Evolutionary conservation across 129 eudicot species (phyloP), one percentile per base, ranked within the genome.

Genomic region (Logfia minima): DNA sequence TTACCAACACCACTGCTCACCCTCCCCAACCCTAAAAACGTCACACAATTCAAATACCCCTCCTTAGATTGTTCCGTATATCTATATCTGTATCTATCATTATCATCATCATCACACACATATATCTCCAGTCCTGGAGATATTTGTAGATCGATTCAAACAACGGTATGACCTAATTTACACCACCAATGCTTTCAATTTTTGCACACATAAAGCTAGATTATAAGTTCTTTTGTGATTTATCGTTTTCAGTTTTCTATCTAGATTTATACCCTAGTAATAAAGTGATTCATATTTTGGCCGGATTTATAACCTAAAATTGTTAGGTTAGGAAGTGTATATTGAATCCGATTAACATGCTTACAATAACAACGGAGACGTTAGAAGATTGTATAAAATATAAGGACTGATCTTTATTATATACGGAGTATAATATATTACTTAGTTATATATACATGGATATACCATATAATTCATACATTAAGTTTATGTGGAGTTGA

Each of bases 101-200:
- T 58, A 56, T 56, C 21, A 45, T 13, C 53, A 18, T 67, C 24
- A n/a, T 67, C 23, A n/a, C 18, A n/a, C 62, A 56, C 62, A 19
- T 58, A 13, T 58, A 58, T 58, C 22, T 41, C 74, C 32, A 4
- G 5, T 43, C 37, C 55, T 69, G 74, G 59, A 23, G 75, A 71
- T 55, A 48, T 74, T 39, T n/a, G 56, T 35, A 34, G 81, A 77
- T 67, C 81, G 68, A 59, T 16, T 68, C 59, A 19, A 34, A 67
- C 58, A 17, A 67, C 68, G 81, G 81, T 67, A 56, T 58, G 26
- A 19, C 79, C 71, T 23, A 74, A 59, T 43, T 21, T 63, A 6
- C 79, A 43, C 35, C 68, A 7, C 28, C 41, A 67, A 34, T 48
- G 66, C 53, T 31, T 51, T 45, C 19, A 63, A 9, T 17, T 51